Percentiles rank a stretch among this genome's conserved stretches.
Evolutionary conservation across 2,329 filamentous ascomycete genomes (phyloP).

Genomic region (Verticillium albo-atrum): DNA sequence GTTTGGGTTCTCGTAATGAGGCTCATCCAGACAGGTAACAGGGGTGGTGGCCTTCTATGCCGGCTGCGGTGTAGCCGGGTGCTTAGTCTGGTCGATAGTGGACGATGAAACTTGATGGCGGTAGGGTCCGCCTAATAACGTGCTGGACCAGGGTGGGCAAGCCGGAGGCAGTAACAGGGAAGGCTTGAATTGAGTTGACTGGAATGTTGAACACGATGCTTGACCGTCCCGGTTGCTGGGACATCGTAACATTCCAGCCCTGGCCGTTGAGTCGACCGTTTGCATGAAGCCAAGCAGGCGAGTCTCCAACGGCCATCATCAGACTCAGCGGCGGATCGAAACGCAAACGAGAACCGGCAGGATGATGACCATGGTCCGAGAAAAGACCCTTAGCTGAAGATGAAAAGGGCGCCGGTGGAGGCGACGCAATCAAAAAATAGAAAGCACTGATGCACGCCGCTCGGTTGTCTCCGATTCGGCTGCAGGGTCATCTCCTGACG

Average conservation of each 20-base stretch:
- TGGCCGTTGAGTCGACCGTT: neutral
- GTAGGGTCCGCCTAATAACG: neutral
- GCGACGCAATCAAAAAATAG: neutral
- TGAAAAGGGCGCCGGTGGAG: neutral
- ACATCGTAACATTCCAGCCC: neutral
- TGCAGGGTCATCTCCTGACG: neutral
- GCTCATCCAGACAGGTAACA: neutral
- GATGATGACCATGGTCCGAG: neutral
- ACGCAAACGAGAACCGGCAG: neutral
- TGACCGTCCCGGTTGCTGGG: neutral
- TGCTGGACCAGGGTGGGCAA: neutral
- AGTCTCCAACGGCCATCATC: neutral
- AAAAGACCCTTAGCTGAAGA: neutral
- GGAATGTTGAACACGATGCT: neutral
- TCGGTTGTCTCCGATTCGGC: neutral
- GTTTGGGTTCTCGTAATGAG: neutral
- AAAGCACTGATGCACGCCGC: neutral
- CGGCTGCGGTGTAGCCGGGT: neutral
- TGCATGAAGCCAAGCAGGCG: neutral
- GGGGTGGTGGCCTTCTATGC: neutral
- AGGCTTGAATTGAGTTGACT: neutral
- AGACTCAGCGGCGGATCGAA: no score
- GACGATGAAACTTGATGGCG: neutral
- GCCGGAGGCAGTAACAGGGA: neutral
- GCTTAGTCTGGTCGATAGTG: neutral